A percentile compares a stretch with the other conserved stretches of the same genome.
phyloP scores from a whole-genome alignment of 2,329 filamentous ascomycete genomes.

The Corniculantispora saksenae region DNA sequence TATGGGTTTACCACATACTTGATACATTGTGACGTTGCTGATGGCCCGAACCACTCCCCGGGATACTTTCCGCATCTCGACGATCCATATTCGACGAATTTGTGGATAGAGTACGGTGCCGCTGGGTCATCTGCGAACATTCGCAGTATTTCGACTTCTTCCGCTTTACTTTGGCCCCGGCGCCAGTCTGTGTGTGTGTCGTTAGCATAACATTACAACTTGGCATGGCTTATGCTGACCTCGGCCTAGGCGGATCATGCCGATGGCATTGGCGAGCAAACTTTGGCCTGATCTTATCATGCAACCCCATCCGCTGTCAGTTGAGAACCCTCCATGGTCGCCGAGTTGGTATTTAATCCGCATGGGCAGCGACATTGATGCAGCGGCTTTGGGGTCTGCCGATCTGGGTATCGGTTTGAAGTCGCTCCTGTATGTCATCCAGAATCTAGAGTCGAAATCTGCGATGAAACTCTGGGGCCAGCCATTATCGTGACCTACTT shows the following conservation, averaged over 20 bases:
- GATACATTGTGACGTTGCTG: conserved; percentile 90
- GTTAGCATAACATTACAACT: not conserved
- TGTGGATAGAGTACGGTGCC: conserved; percentile 92
- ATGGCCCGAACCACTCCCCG: conserved; percentile 98
- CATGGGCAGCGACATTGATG: conserved; percentile 79
- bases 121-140: conserved; percentile 84
- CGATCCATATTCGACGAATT: conserved; percentile 87
- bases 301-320: conserved; percentile 95
- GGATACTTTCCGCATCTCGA: conserved; percentile 89
- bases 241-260: conserved; percentile 73
- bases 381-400: conserved; percentile 67
- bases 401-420: conserved; percentile 83
- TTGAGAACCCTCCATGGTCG: conserved; percentile 81
- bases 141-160: conserved; percentile 72
- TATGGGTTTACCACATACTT: conserved; percentile 59
- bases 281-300: conserved; percentile 98
- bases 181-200: conserved; percentile 66
- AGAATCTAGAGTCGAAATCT: conserved; percentile 90
- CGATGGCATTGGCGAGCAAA: conserved; percentile 82
- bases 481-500: conserved; percentile 50
- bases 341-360: conserved; percentile 78
- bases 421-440: conserved; percentile 93
- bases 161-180: conserved; percentile 54
- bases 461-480: conserved; percentile 88
- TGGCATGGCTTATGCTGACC: conserved; percentile 51